A percentile compares a stretch with the other conserved stretches of the same genome.
These are phyloP conservation scores for Suillus fuscotomentosus DNA, from an alignment of 768 basidiomycete species.

Conservation along the genomic window DNA sequence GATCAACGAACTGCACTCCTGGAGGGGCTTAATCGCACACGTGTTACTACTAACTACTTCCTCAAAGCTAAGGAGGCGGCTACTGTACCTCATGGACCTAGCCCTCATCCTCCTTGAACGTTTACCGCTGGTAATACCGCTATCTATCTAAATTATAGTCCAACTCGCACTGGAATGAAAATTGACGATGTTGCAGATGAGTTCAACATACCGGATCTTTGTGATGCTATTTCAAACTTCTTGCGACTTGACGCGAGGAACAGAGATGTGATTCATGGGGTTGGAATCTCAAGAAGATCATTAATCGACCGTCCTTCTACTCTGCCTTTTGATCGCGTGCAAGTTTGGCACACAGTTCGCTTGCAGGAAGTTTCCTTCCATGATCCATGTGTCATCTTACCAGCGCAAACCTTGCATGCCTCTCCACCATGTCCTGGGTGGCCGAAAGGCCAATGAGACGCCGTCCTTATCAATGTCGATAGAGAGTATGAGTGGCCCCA, in stretches of 20 bases:
- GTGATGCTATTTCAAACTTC: background rate
- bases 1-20: too few species aligned
- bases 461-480: slow-evolving; percentile 18
- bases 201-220: background rate
- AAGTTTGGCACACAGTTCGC: background rate
- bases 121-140: background rate
- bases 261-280: background rate
- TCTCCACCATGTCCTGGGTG: slow-evolving; percentile 17
- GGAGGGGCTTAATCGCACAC: too few species aligned
- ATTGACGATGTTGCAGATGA: background rate
- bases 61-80: too few species aligned
- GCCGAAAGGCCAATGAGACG: slow-evolving; percentile 19
- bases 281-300: background rate
- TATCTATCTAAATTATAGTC: background rate
- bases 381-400: background rate
- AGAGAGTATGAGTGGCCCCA: slow-evolving; percentile 17
- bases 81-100: too few species aligned
- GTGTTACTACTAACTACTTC: too few species aligned
- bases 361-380: background rate
- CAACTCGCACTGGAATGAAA: background rate
- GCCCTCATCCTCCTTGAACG: background rate
- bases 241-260: background rate
- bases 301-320: background rate
- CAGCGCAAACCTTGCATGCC: slow-evolving; percentile 23
- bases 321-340: background rate